Base-by-base conservation (phyloP, 257 asterid species). In the Solanum infundibuliforme region DNA sequence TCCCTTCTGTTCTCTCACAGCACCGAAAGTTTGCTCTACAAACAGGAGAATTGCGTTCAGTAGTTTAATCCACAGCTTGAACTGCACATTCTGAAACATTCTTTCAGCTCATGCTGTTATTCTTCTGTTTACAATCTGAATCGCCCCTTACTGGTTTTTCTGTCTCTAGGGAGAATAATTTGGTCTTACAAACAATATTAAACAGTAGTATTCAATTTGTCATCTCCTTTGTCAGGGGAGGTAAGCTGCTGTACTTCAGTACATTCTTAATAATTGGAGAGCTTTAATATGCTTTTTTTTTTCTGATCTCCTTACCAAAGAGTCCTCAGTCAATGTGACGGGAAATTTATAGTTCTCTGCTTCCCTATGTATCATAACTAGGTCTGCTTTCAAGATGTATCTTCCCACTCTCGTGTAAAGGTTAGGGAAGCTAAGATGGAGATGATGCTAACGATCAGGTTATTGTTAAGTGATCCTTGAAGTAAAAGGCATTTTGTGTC, bases 21-120 rank as follows among this genome's bases (percentile, higher is more conserved):
- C 99, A 96, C 88, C 91, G 98, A 25, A 92, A 94, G 84, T 94
- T 90, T 88, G 97, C 95, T 58, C 93, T 96, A 36, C 87, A 90
- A 32, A 95, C 99, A 4, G 99, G 98, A 90, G 98, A 96, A 89
- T 95, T 96, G 88, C 98, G 96, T 38, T 88, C 84, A 60, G 86
- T 93, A 87, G 87, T 83, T 46, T 94, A 92, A 93, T 46, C 86
- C 69, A 31, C 27, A 48, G 71, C 39, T 77, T 81, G 66, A 81
- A 29, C 25, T 81, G 68, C 69, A 3, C 43, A 81, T 82, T 43
- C 66, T 13, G 85, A 79, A 43, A 43, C 85, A 79, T 55, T 34
- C 18, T 55, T 69, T 81, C 41, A 81, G 12, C 85, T 81, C 41
- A 48, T 82, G 69, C 86, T 18, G 41, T 5, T 82, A 81, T 43